phyloP scores from a whole-genome alignment of 2,329 filamentous ascomycete species.

The Ramichloridium luteum region DNA sequence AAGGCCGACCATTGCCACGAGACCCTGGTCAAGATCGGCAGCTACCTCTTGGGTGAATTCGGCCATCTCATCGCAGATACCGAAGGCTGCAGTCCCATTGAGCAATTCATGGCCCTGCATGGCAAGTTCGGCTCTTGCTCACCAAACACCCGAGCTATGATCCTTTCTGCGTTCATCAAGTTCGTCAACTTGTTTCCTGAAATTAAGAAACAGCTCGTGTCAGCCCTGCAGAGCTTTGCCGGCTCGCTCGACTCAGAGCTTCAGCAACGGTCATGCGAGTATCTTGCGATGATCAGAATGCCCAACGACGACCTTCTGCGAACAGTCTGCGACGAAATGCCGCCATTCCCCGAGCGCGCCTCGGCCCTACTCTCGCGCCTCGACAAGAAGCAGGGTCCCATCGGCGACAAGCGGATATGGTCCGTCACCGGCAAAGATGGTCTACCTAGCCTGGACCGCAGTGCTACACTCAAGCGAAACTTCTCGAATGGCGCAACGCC shows the following conservation, averaged over 20 bases:
- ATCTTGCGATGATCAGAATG: slow-evolving; percentile 71
- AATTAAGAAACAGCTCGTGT: slow-evolving; percentile 87
- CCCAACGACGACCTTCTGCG: slow-evolving; percentile 83
- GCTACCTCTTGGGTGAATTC: slow-evolving; percentile 91
- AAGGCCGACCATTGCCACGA: slow-evolving; percentile 92
- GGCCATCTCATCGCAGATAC: slow-evolving; percentile 92
- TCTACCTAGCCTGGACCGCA: slow-evolving; percentile 51
- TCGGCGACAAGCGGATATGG: slow-evolving; percentile 93
- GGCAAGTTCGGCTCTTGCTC: slow-evolving; percentile 82
- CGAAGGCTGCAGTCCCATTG: slow-evolving; percentile 84
- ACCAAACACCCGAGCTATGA: slow-evolving; percentile 80
- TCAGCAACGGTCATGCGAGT: slow-evolving; percentile 93
- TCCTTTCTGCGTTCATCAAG: slow-evolving; percentile 91
- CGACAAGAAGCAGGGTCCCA: slow-evolving; percentile 78
- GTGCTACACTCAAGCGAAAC: slow-evolving; percentile 70
- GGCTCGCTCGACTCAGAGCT: slow-evolving; percentile 91
- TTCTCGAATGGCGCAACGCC: slow-evolving; percentile 48
- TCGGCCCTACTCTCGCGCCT: slow-evolving; percentile 83
- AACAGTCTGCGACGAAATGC: slow-evolving; percentile 97
- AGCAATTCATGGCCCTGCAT: slow-evolving; percentile 89
- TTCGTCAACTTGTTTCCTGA: slow-evolving; percentile 97
- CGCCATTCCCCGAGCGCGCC: slow-evolving; percentile 86
- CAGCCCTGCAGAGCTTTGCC: slow-evolving; percentile 83
- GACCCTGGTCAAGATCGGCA: slow-evolving; percentile 93
- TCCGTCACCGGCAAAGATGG: slow-evolving; percentile 90